Evolutionary conservation across 2,329 filamentous ascomycete genomes (phyloP).

Genomic region (Coniella vitis): DNA sequence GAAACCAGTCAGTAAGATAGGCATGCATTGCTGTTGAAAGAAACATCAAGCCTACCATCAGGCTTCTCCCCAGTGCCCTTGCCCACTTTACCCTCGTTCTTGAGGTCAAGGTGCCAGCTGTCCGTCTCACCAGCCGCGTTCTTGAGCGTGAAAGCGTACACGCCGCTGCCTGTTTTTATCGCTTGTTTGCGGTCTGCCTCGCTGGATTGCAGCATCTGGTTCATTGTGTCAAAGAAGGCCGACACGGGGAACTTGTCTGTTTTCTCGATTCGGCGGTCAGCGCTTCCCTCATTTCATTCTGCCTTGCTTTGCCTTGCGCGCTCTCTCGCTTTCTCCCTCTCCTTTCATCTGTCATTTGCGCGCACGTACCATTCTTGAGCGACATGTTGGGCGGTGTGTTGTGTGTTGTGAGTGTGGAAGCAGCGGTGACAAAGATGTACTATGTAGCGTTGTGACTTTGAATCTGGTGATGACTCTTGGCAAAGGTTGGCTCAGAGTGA

Average conservation of each 20-base stretch:
- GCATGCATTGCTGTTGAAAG: not conserved
- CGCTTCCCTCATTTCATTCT: too few relatives aligned
- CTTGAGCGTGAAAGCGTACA: slow-evolving; percentile 91
- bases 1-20: not conserved
- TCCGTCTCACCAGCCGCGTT: slow-evolving; percentile 73
- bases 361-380: slow-evolving; percentile 61
- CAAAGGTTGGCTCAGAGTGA: too few relatives aligned
- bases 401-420: not conserved
- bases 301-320: too few relatives aligned
- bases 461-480: too few relatives aligned
- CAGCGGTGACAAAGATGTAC: not conserved
- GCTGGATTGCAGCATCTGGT: slow-evolving; percentile 58
- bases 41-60: slow-evolving; percentile 52
- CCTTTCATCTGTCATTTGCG: too few relatives aligned
- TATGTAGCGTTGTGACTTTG: too few relatives aligned
- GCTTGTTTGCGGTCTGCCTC: slow-evolving; percentile 72
- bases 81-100: slow-evolving; percentile 76
- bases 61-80: slow-evolving; percentile 76
- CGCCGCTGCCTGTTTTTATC: slow-evolving; percentile 77
- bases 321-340: too few relatives aligned
- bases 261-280: too few relatives aligned
- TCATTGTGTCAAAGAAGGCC: slow-evolving; percentile 83
- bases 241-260: slow-evolving; percentile 83
- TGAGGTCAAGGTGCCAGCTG: slow-evolving; percentile 93
- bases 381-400: slow-evolving; percentile 47